Conservation (phyloP, 345 rosid genomes). For the Salix brachista region DNA sequence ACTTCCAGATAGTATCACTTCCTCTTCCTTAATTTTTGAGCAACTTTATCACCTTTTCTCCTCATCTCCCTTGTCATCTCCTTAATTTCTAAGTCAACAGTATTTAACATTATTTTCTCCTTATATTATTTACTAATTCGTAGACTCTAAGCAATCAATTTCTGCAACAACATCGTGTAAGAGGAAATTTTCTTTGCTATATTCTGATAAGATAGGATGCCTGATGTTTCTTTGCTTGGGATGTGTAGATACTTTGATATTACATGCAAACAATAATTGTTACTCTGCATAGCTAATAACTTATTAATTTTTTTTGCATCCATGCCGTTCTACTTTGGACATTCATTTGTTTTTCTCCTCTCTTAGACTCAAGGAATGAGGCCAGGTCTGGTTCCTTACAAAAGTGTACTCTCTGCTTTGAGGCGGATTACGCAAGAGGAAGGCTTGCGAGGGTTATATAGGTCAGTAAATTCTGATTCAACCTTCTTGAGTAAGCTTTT, state of each 20-base stretch:
- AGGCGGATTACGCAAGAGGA: conserved; percentile 75
- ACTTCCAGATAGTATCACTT: not conserved
- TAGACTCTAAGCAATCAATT: not conserved
- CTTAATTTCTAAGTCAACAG: not conserved
- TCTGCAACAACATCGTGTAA: not conserved
- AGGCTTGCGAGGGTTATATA: conserved; percentile 84
- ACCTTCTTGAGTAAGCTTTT: not conserved
- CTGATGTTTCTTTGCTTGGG: not conserved
- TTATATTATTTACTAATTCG: not conserved
- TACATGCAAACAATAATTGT: not conserved
- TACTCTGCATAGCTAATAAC: not conserved
- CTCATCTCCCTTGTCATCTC: not conserved
- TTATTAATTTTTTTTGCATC: not conserved
- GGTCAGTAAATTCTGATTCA: conserved; percentile 34
- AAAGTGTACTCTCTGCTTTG: conserved; percentile 67
- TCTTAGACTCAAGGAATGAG: conserved; percentile 60
- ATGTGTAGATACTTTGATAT: not conserved
- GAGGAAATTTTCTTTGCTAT: not conserved
- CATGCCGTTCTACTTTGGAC: not conserved
- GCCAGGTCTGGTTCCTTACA: conserved; percentile 73
- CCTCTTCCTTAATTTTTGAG: no score
- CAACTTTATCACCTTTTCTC: no score
- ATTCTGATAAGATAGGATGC: not conserved
- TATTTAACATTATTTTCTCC: not conserved
- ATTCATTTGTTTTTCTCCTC: conserved; percentile 18